A percentile compares a stretch with the other conserved stretches of the same genome.
These are phyloP conservation scores for Trichophyton rubrum DNA, from an alignment of 2,329 filamentous ascomycete species.

Conservation along the genomic window DNA sequence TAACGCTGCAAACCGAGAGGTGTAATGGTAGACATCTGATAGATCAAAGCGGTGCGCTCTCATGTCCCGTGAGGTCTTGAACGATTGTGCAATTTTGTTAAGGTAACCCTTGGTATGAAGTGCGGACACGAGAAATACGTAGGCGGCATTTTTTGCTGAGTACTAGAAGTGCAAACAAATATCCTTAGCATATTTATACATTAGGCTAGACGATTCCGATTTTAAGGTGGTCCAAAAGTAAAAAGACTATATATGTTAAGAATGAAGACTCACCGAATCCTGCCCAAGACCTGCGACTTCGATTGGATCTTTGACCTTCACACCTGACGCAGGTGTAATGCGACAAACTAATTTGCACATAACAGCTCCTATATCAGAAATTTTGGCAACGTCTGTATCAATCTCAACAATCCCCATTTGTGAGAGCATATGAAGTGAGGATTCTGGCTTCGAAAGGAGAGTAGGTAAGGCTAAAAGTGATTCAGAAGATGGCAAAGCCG, in stretches of 20 bases:
- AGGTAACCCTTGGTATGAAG: background rate
- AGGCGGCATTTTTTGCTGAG: background rate
- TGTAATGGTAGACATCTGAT: conserved; percentile 32
- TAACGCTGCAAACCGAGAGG: conserved; percentile 26
- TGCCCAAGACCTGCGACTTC: background rate
- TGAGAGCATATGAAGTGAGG: background rate
- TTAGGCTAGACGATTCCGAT: too few relatives aligned
- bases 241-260: background rate
- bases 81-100: background rate
- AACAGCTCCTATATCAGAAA: background rate
- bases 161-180: background rate
- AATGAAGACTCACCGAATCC: background rate
- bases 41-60: background rate
- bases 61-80: background rate
- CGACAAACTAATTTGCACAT: background rate
- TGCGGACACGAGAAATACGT: background rate
- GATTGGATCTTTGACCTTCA: background rate
- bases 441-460: background rate
- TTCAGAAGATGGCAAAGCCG: background rate
- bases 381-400: background rate
- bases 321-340: background rate
- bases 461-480: background rate
- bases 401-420: background rate
- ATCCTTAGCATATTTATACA: background rate
- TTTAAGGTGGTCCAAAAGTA: background rate